Base-by-base conservation (phyloP, 2,329 filamentous ascomycete species). In the Fusarium sp. region DNA sequence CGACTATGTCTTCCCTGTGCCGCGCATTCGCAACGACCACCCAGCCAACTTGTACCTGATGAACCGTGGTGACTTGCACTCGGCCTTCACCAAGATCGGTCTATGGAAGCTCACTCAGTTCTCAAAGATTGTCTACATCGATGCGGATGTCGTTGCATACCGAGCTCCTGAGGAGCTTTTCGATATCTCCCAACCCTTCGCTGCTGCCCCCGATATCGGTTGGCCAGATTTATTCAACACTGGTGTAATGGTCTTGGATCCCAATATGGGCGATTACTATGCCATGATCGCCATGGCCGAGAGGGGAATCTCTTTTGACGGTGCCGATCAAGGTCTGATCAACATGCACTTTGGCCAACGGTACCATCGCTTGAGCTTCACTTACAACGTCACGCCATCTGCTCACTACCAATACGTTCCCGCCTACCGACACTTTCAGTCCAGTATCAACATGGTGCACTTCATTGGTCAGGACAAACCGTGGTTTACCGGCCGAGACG, bases 161-260 rank as follows among this genome's bases (percentile, higher is more conserved):
- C 87, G 94, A 72, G 93, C 94, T 34, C 92, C 95, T 5, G 95
- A 99, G 75, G 96, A 99, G 85, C 89, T 99, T 57, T 97, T 99
- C 76, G 86, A 90, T 58, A 77, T 89, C 26, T 75, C 82, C 6
- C 81, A 88, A 47, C 76, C 84, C 55, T 90, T 91, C 76, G 86
- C 88, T 40, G 89, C 96, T 3, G 94, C 92, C 12, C 94, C 96
- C 33, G 96, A 99, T 79, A 94, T 98, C 74, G 96, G 96, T 72
- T 99, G 96, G 96, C 96, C 96, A 34, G 96, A 99, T 81, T 88
- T 94, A 65, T 98, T 98, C 88, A 99, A 99, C 81, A 94, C 92
- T n/a, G 96, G 96, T 75, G 89, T 99, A 73, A 97, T 99, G 93
- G 93, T 94, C 36, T 81, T 99, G 62, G 91, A 86, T 16, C 96